These are phyloP conservation scores for Saururus chinensis DNA, from an alignment of 164 flowering plant species.

Conservation along the genomic window DNA sequence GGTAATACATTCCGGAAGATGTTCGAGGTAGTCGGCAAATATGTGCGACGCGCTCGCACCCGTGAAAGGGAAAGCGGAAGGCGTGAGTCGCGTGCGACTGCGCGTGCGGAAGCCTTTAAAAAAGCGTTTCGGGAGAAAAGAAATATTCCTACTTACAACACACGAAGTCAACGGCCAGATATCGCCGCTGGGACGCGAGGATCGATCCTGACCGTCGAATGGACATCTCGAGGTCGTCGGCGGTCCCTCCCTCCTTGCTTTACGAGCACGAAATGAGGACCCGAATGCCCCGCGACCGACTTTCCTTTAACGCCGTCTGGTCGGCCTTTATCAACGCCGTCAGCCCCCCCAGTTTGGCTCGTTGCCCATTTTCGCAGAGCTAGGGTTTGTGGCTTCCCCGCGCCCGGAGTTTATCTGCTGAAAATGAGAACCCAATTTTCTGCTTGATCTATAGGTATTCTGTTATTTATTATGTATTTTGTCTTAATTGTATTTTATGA, in stretches of 20 bases:
- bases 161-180: not conserved
- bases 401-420: not conserved
- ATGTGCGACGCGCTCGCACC: too few relatives aligned
- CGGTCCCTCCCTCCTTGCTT: not conserved
- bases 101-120: too few relatives aligned
- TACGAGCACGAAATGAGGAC: not conserved
- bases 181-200: not conserved
- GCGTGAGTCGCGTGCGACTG: too few relatives aligned
- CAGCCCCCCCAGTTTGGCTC: not conserved
- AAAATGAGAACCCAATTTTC: too few relatives aligned
- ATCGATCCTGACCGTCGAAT: not conserved
- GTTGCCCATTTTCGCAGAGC: constrained; percentile 1
- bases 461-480: too few relatives aligned
- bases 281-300: not conserved
- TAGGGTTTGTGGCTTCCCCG: not conserved
- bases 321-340: not conserved
- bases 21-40: too few relatives aligned
- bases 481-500: too few relatives aligned
- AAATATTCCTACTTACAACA: not conserved
- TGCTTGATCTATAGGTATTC: too few relatives aligned
- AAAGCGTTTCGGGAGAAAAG: too few relatives aligned
- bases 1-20: too few relatives aligned
- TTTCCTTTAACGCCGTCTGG: not conserved
- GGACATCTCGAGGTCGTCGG: not conserved
- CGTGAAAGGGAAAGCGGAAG: too few relatives aligned